Evolutionary conservation across 352 stramenopile species (phyloP).

Genomic region (Globisporangium ultimum): DNA sequence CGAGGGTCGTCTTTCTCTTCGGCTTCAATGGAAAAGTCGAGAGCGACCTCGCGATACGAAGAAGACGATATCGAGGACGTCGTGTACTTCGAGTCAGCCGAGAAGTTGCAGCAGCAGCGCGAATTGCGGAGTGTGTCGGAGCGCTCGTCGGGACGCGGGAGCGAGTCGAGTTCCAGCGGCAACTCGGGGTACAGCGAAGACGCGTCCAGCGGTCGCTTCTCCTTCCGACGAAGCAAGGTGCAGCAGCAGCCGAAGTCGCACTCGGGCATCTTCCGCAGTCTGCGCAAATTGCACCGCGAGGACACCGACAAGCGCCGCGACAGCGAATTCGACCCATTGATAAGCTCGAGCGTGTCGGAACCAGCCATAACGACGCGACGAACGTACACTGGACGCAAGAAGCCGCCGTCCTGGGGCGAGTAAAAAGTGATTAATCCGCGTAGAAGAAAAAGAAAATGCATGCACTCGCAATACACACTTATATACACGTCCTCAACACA

Average conservation of each 20-base stretch:
- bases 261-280: slow-evolving; percentile 34
- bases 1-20: slow-evolving; percentile 5
- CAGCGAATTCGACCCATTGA: slow-evolving; percentile 34
- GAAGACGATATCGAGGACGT: slow-evolving; percentile 29
- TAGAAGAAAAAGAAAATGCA: background rate
- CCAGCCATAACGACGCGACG: slow-evolving; percentile 32
- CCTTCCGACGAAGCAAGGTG: slow-evolving; percentile 9
- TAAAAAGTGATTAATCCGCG: slow-evolving; percentile 18
- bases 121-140: slow-evolving; percentile 34
- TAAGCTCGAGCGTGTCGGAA: slow-evolving; percentile 33
- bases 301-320: slow-evolving; percentile 21
- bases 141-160: slow-evolving; percentile 41
- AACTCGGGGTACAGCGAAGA: slow-evolving; percentile 37
- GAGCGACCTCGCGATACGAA: slow-evolving; percentile 11
- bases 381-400: slow-evolving; percentile 77
- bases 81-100: slow-evolving; percentile 47
- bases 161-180: slow-evolving; percentile 51
- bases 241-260: slow-evolving; percentile 26
- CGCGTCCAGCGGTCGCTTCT: slow-evolving; percentile 4
- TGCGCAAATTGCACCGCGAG: slow-evolving; percentile 31
- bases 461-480: too few relatives aligned
- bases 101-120: slow-evolving; percentile 33
- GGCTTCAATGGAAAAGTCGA: background rate
- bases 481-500: too few relatives aligned
- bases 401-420: slow-evolving; percentile 69